phyloP scores from a whole-genome alignment of 345 rosid genomes.

The Acer yangbiense region DNA sequence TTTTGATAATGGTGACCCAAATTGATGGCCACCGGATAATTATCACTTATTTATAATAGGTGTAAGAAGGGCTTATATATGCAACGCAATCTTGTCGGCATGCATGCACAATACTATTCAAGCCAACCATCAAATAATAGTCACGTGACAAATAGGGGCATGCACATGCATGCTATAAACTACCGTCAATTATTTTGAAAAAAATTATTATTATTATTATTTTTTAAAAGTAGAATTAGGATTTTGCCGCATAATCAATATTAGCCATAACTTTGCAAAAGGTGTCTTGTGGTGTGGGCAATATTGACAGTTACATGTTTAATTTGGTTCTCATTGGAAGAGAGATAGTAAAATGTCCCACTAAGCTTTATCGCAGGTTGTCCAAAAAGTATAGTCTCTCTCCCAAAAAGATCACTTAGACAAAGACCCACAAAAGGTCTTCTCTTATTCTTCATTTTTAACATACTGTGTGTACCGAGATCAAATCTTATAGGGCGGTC shows the following conservation, averaged over 20 bases:
- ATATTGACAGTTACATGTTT: neutral
- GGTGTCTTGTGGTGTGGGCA: neutral
- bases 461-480: too few species aligned
- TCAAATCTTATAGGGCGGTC: too few species aligned
- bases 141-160: constrained; percentile 1
- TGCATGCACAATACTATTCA: neutral
- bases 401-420: neutral
- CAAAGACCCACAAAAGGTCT: neutral
- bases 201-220: too few species aligned
- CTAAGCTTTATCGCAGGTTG: constrained; percentile 21
- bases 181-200: neutral
- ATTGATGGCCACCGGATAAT: too few species aligned
- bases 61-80: neutral
- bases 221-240: neutral
- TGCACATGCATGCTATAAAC: neutral
- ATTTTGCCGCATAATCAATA: constrained; percentile 38
- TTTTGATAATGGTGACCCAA: too few species aligned
- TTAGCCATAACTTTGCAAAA: constrained; percentile 32
- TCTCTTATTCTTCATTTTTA: neutral
- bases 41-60: too few species aligned
- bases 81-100: neutral
- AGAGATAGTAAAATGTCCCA: constrained; percentile 3
- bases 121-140: neutral
- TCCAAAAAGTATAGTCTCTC: constrained; percentile 3
- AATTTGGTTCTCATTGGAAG: neutral